Evolutionary conservation across 140 eudicot genomes (phyloP).

Genomic region (Stevia rebaudiana): DNA sequence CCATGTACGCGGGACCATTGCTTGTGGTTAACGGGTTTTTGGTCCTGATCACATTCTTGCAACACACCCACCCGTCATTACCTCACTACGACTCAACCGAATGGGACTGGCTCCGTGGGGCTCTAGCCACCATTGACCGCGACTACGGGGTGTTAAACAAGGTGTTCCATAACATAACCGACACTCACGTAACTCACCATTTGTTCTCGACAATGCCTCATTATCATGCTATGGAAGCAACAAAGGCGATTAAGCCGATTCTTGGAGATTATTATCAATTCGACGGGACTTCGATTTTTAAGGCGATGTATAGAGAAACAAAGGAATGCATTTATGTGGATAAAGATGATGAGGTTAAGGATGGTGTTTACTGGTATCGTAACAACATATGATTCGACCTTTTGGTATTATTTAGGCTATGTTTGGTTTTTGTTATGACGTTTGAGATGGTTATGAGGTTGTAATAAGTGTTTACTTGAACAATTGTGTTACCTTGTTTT

Average conservation of each 20-base stretch:
- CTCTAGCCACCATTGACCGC: slow-evolving; percentile 18
- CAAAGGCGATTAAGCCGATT: slow-evolving; percentile 41
- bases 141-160: slow-evolving; percentile 19
- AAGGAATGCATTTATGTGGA: slow-evolving; percentile 49
- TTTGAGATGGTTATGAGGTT: not conserved
- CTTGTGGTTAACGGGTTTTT: slow-evolving; percentile 7
- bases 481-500: no score
- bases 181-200: slow-evolving; percentile 47
- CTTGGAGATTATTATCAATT: slow-evolving; percentile 42
- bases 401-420: not conserved
- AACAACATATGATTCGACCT: slow-evolving; percentile 16
- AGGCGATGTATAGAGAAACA: slow-evolving; percentile 51
- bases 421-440: not conserved
- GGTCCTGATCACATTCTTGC: slow-evolving; percentile 14
- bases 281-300: slow-evolving; percentile 36
- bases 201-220: slow-evolving; percentile 50
- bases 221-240: slow-evolving; percentile 50
- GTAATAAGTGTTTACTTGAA: no score
- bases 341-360: slow-evolving; percentile 23
- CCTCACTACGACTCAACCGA: slow-evolving; percentile 16
- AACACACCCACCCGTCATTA: slow-evolving; percentile 23
- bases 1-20: slow-evolving; percentile 17
- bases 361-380: slow-evolving; percentile 38
- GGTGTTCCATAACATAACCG: slow-evolving; percentile 18
- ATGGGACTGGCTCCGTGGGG: slow-evolving; percentile 32